Evolutionary conservation across 169 alveolate species (phyloP), one percentile per base, ranked within the genome.

Genomic region (Amoebophrya sp.): DNA sequence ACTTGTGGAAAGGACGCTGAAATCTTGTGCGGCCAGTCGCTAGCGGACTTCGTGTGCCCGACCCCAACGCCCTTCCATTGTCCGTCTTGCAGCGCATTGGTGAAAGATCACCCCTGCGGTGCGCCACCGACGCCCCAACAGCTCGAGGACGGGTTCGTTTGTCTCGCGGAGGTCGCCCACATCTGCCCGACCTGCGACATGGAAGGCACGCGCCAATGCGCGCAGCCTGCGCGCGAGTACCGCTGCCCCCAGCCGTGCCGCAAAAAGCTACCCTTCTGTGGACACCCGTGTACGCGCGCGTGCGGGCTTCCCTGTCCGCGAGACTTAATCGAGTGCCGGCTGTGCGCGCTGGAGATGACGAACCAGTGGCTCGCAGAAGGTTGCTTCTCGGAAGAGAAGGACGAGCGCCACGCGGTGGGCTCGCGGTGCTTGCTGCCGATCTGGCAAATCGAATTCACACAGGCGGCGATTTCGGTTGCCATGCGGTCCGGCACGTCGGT

Each of bases 401-500:
- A 29, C 3, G 39, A 1, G 33, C 38, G n/a, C 3, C 33, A 12
- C 83, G 83, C 83, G 33, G 83, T 12, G 33, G 33, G 33, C 33
- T 6, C 83, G 33, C 83, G 83, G 83, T 65, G 83, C 26, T 26
- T 65, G 36, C 83, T 65, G 3, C 83, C 83, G 2, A 18, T 26
- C 33, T 65, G 83, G 83, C 2, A 65, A 26, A 65, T 65, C 83
- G 83, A 65, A 36, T 65, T 65, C 26, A 65, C 83, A 26, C 83
- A 65, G 26, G 83, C 83, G 33, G 1, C 33, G 33, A 65, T 65
- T 65, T 65, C 83, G 26, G 26, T 0, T 29, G 83, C 18, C 33
- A 65, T 65, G 83, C 83, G 83, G 83, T 65, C 83, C 83, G 83
- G 83, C 83, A 18, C 83, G 33, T 65, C 83, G 83, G 83, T 65